A percentile compares a stretch with the other conserved stretches of the same genome.
phyloP scores from a whole-genome alignment of 305 asterid species.

The Rubia balearica region DNA sequence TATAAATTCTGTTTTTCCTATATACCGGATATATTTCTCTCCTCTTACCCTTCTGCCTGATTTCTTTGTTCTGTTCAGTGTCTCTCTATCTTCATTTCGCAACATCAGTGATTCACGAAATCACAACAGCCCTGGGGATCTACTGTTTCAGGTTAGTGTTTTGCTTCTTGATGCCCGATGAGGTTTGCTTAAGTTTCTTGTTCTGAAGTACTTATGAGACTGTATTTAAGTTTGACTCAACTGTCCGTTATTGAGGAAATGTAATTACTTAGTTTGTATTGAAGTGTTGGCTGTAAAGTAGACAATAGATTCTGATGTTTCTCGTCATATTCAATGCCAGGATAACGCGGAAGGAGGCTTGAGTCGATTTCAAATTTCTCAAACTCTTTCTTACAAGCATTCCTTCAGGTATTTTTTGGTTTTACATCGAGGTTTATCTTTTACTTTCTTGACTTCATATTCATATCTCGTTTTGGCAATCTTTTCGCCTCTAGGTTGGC shows the following conservation, averaged over 20 bases:
- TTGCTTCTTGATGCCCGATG: not conserved
- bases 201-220: not conserved
- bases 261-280: not conserved
- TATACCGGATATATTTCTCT: not conserved
- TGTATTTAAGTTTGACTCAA: not conserved
- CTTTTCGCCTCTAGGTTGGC: conserved; percentile 8
- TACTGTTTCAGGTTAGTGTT: conserved; percentile 73
- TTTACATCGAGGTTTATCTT: not conserved
- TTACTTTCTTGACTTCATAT: not conserved
- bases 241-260: not conserved
- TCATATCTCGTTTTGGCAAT: not conserved
- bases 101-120: conserved; percentile 76
- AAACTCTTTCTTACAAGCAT: not conserved
- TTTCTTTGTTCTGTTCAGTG: conserved; percentile 30
- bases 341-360: conserved; percentile 94
- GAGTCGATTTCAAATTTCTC: conserved; percentile 17
- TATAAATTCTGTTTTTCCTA: not conserved
- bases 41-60: not conserved
- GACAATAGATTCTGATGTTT: conserved; percentile 9
- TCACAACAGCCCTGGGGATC: conserved; percentile 87
- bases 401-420: not conserved
- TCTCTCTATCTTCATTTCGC: conserved; percentile 71
- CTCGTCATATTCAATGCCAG: conserved; percentile 32
- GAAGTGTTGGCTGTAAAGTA: not conserved
- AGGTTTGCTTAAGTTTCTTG: not conserved